Conservation (phyloP, 2,329 filamentous ascomycete species). For the Beauveria brongniartii region DNA sequence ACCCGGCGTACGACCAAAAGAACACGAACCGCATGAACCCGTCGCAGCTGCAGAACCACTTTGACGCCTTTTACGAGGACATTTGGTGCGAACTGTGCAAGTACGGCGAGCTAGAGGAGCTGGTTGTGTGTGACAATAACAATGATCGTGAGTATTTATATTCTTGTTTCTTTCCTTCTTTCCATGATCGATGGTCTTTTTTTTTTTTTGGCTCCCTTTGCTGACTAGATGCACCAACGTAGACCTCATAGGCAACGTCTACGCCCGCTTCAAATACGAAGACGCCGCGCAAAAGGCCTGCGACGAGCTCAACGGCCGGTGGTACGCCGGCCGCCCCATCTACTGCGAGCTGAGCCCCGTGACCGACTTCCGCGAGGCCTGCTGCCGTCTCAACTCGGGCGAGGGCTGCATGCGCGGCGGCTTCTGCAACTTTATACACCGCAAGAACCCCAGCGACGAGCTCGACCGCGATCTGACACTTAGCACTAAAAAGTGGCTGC, state of each 20-base stretch:
- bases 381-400: slow-evolving; percentile 86
- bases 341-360: slow-evolving; percentile 97
- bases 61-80: slow-evolving; percentile 99
- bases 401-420: slow-evolving; percentile 94
- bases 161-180: neutral
- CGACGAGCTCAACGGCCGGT: slow-evolving; percentile 86
- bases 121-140: slow-evolving; percentile 98
- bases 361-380: slow-evolving; percentile 96
- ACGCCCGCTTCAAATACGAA: slow-evolving; percentile 99
- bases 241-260: slow-evolving; percentile 98
- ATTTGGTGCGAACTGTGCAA: slow-evolving; percentile 99
- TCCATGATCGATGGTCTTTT: neutral
- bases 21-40: slow-evolving; percentile 78
- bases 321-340: slow-evolving; percentile 95
- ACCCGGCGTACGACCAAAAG: slow-evolving; percentile 93
- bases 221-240: neutral
- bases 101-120: slow-evolving; percentile 93
- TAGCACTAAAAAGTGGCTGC: slow-evolving; percentile 94
- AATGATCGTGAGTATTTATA: slow-evolving; percentile 69
- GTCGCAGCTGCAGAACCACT: slow-evolving; percentile 95
- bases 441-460: slow-evolving; percentile 87
- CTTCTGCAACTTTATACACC: slow-evolving; percentile 99
- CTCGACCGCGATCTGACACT: slow-evolving; percentile 81
- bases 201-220: no score
- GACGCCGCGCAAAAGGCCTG: slow-evolving; percentile 89